phyloP scores from a whole-genome alignment of 2,329 filamentous ascomycete genomes.

The Westerdykella sp. region DNA sequence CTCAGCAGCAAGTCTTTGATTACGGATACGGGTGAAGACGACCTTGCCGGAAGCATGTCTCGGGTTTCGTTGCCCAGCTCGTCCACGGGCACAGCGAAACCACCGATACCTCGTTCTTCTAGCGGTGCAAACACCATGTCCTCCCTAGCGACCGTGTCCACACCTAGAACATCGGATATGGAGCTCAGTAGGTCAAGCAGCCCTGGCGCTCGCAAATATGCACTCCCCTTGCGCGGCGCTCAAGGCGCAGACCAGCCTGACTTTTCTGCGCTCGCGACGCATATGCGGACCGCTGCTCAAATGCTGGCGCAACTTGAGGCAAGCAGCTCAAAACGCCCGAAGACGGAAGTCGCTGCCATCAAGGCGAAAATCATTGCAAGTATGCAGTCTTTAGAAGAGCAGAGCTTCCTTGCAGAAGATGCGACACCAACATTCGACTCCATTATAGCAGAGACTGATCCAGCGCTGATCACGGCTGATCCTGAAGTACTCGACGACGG shows the following conservation, averaged over 20 bases:
- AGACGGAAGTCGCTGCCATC: conserved; percentile 74
- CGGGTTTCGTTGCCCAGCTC: conserved; percentile 22
- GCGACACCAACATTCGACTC: conserved; percentile 69
- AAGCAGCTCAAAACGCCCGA: conserved; percentile 72
- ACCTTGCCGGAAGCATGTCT: conserved; percentile 27
- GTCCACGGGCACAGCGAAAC: conserved; percentile 17
- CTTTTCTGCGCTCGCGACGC: conserved; percentile 74
- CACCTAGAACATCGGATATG: conserved; percentile 63
- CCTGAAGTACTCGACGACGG: conserved; percentile 54
- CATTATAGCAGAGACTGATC: conserved; percentile 69
- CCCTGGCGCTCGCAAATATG: conserved; percentile 57
- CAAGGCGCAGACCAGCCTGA: conserved; percentile 65
- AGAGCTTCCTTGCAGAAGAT: conserved; percentile 73
- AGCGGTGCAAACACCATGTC: conserved; percentile 58
- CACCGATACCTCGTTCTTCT: conserved; percentile 49
- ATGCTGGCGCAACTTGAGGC: conserved; percentile 80
- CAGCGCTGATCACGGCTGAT: conserved; percentile 44
- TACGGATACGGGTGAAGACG: conserved; percentile 49
- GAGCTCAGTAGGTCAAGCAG: conserved; percentile 64
- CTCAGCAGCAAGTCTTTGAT: conserved; percentile 67
- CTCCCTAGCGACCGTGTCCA: conserved; percentile 54
- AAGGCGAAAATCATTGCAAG: conserved; percentile 82
- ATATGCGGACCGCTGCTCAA: conserved; percentile 81
- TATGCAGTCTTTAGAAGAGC: conserved; percentile 82
- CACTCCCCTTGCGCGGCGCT: conserved; percentile 48